Percentiles rank a stretch among this genome's conserved stretches.
phyloP scores from a whole-genome alignment of 768 basidiomycete species.

The Panellus pusillus region DNA sequence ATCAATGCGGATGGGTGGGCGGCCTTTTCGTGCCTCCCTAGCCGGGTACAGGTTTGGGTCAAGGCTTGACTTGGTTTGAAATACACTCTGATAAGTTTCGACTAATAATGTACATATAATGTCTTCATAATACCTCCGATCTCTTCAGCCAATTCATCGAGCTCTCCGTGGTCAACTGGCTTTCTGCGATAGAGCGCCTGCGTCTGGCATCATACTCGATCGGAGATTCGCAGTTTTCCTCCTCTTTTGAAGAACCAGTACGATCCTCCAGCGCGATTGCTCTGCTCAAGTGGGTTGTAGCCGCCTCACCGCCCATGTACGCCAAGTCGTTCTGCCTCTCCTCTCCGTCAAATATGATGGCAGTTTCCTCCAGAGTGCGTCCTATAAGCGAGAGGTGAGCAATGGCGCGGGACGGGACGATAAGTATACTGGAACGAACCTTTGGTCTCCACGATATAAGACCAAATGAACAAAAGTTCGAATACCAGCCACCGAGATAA shows the following conservation, averaged over 20 bases:
- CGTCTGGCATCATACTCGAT: constrained; percentile 15
- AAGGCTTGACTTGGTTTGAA: not conserved
- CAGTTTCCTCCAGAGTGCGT: constrained; percentile 72
- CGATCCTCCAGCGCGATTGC: constrained; percentile 18
- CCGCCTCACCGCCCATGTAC: constrained; percentile 49
- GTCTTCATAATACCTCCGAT: constrained; percentile 4
- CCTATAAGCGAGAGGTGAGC: constrained; percentile 32
- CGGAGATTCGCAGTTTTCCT: not conserved
- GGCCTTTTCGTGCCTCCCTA: constrained; percentile 56
- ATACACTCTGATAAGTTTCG: not conserved
- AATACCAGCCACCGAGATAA: constrained; percentile 64
- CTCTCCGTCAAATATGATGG: constrained; percentile 69
- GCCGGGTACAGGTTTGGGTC: constrained; percentile 63
- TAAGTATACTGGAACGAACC: constrained; percentile 32
- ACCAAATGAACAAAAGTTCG: constrained; percentile 57
- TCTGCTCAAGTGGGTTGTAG: constrained; percentile 31
- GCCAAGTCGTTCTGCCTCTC: constrained; percentile 43
- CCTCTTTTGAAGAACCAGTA: constrained; percentile 10
- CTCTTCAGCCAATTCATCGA: constrained; percentile 16
- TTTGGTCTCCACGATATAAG: constrained; percentile 63
- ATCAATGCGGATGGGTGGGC: constrained; percentile 65
- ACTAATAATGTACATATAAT: not conserved
- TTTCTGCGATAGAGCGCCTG: constrained; percentile 4
- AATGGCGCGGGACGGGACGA: not conserved
- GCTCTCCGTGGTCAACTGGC: constrained; percentile 11